Evolutionary conservation across 2,329 filamentous ascomycete genomes (phyloP).

Genomic region (Fusarium vanettenii): DNA sequence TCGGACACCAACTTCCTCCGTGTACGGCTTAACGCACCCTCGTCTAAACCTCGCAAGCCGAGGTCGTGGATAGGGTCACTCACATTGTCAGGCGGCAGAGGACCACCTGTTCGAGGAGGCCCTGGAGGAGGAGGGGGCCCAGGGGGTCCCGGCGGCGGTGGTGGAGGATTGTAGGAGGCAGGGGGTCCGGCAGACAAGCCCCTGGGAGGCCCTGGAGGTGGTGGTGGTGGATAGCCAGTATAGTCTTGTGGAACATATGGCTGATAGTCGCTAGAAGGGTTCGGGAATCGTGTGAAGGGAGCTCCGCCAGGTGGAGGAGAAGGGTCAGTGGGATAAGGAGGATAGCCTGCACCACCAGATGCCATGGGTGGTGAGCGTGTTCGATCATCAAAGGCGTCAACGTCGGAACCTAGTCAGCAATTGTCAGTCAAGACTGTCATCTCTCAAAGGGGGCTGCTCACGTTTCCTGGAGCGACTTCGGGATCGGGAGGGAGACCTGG

Average conservation of each 20-base stretch:
- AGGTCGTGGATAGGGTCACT: slow-evolving; percentile 52
- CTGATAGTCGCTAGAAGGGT: slow-evolving; percentile 50
- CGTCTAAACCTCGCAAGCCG: slow-evolving; percentile 44
- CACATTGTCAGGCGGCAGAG: slow-evolving; percentile 56
- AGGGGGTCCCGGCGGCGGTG: slow-evolving; percentile 40
- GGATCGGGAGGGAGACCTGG: slow-evolving; percentile 38
- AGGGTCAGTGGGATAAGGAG: slow-evolving; percentile 52
- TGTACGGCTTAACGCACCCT: slow-evolving; percentile 53
- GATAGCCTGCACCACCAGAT: slow-evolving; percentile 64
- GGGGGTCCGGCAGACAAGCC: slow-evolving; percentile 20
- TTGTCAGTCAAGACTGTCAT: slow-evolving; percentile 23
- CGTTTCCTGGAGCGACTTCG: slow-evolving; percentile 45
- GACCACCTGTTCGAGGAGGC: slow-evolving; percentile 48
- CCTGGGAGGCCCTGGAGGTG: slow-evolving; percentile 48
- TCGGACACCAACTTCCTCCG: slow-evolving; percentile 16
- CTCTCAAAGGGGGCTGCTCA: slow-evolving; percentile 28
- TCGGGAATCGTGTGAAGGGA: slow-evolving; percentile 53
- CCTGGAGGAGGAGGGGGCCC: slow-evolving; percentile 50
- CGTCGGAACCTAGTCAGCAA: slow-evolving; percentile 40
- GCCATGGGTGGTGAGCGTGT: slow-evolving; percentile 61
- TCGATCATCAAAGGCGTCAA: slow-evolving; percentile 50
- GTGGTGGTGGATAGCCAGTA: slow-evolving; percentile 54
- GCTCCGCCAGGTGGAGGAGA: slow-evolving; percentile 31
- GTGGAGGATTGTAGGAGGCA: background rate
- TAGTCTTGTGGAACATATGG: slow-evolving; percentile 59